Conservation (phyloP, 1,284 basidiomycete genomes). For the Laetiporus sulphureus region DNA sequence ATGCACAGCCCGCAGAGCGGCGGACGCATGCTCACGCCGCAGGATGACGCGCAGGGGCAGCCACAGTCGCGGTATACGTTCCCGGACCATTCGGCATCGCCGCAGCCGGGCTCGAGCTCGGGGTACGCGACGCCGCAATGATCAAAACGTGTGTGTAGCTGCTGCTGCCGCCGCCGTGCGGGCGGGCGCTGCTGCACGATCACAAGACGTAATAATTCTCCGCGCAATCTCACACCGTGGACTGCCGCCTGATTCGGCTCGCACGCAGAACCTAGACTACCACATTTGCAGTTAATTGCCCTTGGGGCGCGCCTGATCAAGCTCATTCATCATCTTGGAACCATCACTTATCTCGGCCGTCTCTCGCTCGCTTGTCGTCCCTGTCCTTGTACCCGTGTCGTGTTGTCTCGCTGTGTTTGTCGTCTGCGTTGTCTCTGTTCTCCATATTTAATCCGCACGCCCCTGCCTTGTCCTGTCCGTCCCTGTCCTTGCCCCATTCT, state of each 20-base stretch:
- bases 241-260: background rate
- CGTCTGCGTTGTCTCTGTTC: background rate
- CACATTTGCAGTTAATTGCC: background rate
- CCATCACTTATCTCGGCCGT: too few relatives aligned
- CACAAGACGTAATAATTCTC: background rate
- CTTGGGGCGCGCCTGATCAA: too few relatives aligned
- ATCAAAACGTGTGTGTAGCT: background rate
- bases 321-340: too few relatives aligned
- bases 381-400: background rate
- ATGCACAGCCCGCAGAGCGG: constrained; percentile 13
- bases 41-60: constrained; percentile 18
- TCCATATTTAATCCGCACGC: background rate
- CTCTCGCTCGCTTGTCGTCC: background rate
- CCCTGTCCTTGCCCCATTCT: background rate
- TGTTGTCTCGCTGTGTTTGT: background rate
- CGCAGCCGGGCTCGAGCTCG: constrained; percentile 26
- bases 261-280: background rate
- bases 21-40: constrained; percentile 21
- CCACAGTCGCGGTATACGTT: constrained; percentile 21
- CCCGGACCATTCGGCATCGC: constrained; percentile 26
- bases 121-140: constrained; percentile 30
- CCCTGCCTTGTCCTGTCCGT: background rate
- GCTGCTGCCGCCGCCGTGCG: background rate
- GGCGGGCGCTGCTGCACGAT: background rate
- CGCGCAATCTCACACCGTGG: background rate